Evolutionary conservation across 176 grass and related monocot genomes (phyloP), one percentile per base, ranked within the genome.

Genomic region (Canna indica): DNA sequence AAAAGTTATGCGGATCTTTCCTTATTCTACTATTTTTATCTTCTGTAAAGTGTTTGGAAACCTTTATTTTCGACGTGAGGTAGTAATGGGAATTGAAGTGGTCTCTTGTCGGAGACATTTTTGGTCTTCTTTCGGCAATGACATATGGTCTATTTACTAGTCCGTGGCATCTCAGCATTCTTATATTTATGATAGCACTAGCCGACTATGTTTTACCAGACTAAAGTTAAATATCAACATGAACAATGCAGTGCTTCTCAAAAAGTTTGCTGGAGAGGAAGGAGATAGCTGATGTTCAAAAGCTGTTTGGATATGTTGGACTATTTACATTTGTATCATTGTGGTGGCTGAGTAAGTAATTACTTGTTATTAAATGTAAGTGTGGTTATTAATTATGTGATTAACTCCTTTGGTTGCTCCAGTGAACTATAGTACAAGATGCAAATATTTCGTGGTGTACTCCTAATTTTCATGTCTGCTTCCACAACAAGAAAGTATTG

Each of bases 1-100:
- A 99, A 99, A 80, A 88, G 95, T 78, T 99, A 99, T 60, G 95
- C 90, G 2, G 95, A 99, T 78, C 88, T 99, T 75, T 99, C 95
- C 76, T 90, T 99, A 42, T 99, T 99, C 81, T 99, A 99, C 82
- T 99, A 99, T 70, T 18, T 50, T 70, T 52, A 48, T 48, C 42
- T 32, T 33, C 10, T 45, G 6, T 26, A 17, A 16, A 32, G 44
- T 32, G 16, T 32, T 11, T 33, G 17, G 45, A 2, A 27, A 6
- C 46, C 59, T 20, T 72, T 2, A 34, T 14, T 53, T 71, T 71
- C 18, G 26, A 30, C 1, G 60, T 81, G 75, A 82, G 64, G 72
- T 78, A 99, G 94, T 44, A 52, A 39, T 68, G 77, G 75, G 28
- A 47, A n/a, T n/a, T n/a, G n/a, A n/a, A 93, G 82, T 87, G 94